Evolutionary conservation across 257 asterid genomes (phyloP), one percentile per base, ranked within the genome.

Genomic region (Penstemon newberryi): DNA sequence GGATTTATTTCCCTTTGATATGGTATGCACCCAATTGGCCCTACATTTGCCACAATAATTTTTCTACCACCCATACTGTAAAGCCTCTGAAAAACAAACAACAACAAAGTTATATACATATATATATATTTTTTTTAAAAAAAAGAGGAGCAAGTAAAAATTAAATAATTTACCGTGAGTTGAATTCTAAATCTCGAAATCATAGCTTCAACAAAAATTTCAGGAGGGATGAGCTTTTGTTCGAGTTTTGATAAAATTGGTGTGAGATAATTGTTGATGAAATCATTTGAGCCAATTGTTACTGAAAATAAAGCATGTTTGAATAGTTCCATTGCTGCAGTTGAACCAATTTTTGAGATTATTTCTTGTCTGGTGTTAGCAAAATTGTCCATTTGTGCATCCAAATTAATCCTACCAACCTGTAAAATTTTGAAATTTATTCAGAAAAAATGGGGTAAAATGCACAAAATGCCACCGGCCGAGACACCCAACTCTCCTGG

Each of bases 1-100:
- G 89, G 91, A 73, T 84, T 84, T 47, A 75, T 69, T 4, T 80
- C 97, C 81, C 91, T 87, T 62, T 81, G 77, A 73, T 49, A 86
- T 50, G 97, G 97, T 69, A 90, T 87, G 80, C 97, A 90, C 25
- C 97, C 96, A 63, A 90, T 82, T 2, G 96, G 94, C 58, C 97
- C 97, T 3, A 88, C 92, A 78, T 88, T 90, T 7, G 81, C 85
- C 44, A 86, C 85, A 0, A 83, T 42, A 2, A 90, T 50, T 63
- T 75, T 85, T 69, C 88, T 84, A 0, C 80, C 94, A 0, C 87
- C 96, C 90, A 90, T 69, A 4, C 57, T 51, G 60, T 86, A 80
- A 6, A 90, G 87, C 75, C 97, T 84, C 96, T 90, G 85, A 15
- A 37, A 52, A 53, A 5, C 9, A 15, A 49, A 49, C 33, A 25